Evolutionary conservation across 2,329 filamentous ascomycete species (phyloP), one percentile per base, ranked within the genome.

Genomic region (Neodidymelliopsis sp.): DNA sequence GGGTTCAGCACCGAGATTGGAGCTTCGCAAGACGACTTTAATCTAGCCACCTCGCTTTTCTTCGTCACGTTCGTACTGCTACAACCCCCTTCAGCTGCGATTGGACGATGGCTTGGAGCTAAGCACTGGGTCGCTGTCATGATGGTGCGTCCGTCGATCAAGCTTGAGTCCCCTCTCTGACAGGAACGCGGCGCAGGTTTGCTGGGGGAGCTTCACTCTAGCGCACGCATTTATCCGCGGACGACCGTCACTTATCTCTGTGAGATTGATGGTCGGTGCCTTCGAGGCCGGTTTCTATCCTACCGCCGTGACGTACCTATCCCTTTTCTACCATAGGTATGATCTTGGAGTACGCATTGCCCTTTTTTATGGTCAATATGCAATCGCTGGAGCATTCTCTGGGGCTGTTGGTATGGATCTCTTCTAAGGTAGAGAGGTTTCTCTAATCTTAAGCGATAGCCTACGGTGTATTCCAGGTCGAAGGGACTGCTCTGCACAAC

Each of bases 261-360:
- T 63, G 16, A 48, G 62, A 16, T 38, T 67, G 0, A 46, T 63
- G 47, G 56, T 82, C 6, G 72, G 80, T 24, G 62, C 69, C 6
- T 71, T 66, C 24, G 82, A 85, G 64, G 80, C 80, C 0, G 81
- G 79, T 0, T 84, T 83, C 66, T 82, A 81, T 48, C 77, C 80
- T 6, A 75, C 79, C 0, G 76, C 78, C 13, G 77, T 83, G 3
- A 81, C 80, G 57, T 84, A 81, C 54, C 63, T 80, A 3, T 77
- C 81, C 0, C 72, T 78, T 0, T 83, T 84, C 39, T 79, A 81
- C 46, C 63, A 66, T 13, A 59, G 63, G 6, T 63, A 67, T 18
- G 73, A 77, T 36, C 72, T 77, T 55, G 75, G 68, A 1, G 73
- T 76, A n/a, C 71, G 75, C 12, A 69, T 74, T 10, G 75, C 73